A percentile compares a stretch with the other conserved stretches of the same genome.
Conservation (phyloP, 2,329 filamentous ascomycete species). For the Onygena corvina region DNA sequence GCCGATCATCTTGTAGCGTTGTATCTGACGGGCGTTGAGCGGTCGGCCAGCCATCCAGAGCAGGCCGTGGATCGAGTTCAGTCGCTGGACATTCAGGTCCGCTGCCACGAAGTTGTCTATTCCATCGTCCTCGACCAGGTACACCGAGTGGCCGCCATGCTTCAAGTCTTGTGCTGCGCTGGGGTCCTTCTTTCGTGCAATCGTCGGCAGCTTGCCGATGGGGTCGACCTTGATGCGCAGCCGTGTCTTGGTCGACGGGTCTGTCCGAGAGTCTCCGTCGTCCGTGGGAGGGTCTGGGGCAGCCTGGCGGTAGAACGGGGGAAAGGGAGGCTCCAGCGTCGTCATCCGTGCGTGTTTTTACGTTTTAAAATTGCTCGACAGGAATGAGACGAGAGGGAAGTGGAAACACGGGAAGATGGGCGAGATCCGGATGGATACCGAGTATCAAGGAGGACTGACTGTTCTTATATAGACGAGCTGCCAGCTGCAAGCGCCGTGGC, state of each 20-base stretch:
- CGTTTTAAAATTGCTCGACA: neutral
- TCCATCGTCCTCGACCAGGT: slow-evolving; percentile 10
- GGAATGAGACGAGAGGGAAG: no score
- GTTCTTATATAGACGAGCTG: no score
- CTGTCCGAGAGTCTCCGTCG: neutral
- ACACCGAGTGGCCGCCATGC: slow-evolving; percentile 5
- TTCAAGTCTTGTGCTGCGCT: neutral
- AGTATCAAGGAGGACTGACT: no score
- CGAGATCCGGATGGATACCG: no score
- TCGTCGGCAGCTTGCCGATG: slow-evolving; percentile 10
- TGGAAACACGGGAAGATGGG: no score
- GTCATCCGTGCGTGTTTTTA: neutral
- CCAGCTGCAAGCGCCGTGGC: no score
- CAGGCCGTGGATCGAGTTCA: slow-evolving; percentile 19
- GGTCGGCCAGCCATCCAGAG: slow-evolving; percentile 22
- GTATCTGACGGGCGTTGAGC: slow-evolving; percentile 19
- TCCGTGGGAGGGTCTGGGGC: neutral
- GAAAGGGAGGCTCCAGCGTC: slow-evolving; percentile 1
- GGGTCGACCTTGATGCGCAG: slow-evolving; percentile 2
- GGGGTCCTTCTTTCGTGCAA: slow-evolving; percentile 3
- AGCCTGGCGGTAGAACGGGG: neutral
- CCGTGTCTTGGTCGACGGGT: neutral
- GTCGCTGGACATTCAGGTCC: slow-evolving; percentile 13
- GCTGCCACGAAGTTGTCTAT: slow-evolving; percentile 10
- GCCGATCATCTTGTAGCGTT: slow-evolving; percentile 17